A percentile compares a stretch with the other conserved stretches of the same genome.
Conservation (phyloP, 192 early-diverging fungal genomes). For the Backusella tarrabulga region DNA sequence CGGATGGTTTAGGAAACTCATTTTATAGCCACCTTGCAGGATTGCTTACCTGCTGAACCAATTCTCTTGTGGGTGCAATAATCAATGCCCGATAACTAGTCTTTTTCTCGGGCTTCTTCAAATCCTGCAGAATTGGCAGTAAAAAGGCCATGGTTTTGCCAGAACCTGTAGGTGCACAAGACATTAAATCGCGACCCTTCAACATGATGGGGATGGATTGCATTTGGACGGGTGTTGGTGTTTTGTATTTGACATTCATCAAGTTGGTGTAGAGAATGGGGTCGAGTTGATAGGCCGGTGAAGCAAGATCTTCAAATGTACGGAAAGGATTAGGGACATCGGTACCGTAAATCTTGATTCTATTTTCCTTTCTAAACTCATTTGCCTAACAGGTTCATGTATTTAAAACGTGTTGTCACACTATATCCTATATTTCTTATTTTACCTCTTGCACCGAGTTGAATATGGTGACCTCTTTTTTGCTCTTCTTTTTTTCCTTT, state of each 20-base stretch:
- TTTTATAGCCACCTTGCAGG: not conserved
- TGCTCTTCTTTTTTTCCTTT: not conserved
- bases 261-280: conserved; percentile 77
- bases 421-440: not conserved
- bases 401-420: not conserved
- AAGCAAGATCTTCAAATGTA: conserved; percentile 75
- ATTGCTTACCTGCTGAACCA: conserved; percentile 68
- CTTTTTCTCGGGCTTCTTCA: conserved; percentile 74
- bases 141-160: conserved; percentile 97
- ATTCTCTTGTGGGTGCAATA: conserved; percentile 92
- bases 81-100: conserved; percentile 86
- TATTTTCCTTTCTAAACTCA: conserved; percentile 71
- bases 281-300: conserved; percentile 62
- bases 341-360: conserved; percentile 82
- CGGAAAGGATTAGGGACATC: conserved; percentile 85
- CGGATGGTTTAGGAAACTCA: not conserved
- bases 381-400: conserved; percentile 35
- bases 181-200: conserved; percentile 93
- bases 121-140: conserved; percentile 84
- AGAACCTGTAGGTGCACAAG: conserved; percentile 95
- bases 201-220: conserved; percentile 63
- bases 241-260: conserved; percentile 58
- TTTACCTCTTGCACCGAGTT: conserved; percentile 13
- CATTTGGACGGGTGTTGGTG: conserved; percentile 46
- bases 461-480: conserved; percentile 9